These are phyloP conservation scores for Pseudogymnoascus sp. DNA, from an alignment of 2,329 filamentous ascomycete species.

Conservation along the genomic window DNA sequence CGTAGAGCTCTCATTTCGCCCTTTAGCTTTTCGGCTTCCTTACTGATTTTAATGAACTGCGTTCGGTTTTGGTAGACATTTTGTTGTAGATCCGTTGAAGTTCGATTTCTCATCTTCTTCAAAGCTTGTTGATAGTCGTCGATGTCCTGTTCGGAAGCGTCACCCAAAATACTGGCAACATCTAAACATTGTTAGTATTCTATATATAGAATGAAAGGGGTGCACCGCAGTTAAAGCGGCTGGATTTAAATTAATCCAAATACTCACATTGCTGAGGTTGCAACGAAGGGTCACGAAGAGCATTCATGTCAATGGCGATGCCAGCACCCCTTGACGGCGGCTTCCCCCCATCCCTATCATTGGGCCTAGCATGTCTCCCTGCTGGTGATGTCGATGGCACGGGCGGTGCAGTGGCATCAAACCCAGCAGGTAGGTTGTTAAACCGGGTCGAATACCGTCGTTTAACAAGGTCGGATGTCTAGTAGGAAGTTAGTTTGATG, in stretches of 20 bases:
- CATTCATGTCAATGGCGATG: slow-evolving; percentile 65
- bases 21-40: slow-evolving; percentile 96
- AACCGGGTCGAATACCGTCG: slow-evolving; percentile 89
- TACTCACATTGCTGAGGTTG: slow-evolving; percentile 66
- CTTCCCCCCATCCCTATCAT: slow-evolving; percentile 22
- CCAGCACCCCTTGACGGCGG: slow-evolving; percentile 36
- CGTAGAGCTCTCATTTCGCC: slow-evolving; percentile 86
- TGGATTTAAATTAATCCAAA: background rate
- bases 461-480: slow-evolving; percentile 79
- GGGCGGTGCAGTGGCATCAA: slow-evolving; percentile 56
- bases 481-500: slow-evolving; percentile 13
- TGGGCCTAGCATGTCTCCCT: slow-evolving; percentile 37
- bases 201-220: background rate
- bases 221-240: background rate
- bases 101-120: slow-evolving; percentile 25
- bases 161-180: slow-evolving; percentile 33
- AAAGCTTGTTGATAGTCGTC: slow-evolving; percentile 26
- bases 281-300: slow-evolving; percentile 70
- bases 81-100: slow-evolving; percentile 67
- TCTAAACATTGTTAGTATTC: slow-evolving; percentile 15
- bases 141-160: slow-evolving; percentile 29
- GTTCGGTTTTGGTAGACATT: slow-evolving; percentile 96
- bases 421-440: slow-evolving; percentile 64
- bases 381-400: slow-evolving; percentile 61
- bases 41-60: slow-evolving; percentile 98